Base-by-base conservation (phyloP, 2,329 filamentous ascomycete species). In the Geoglossum cookeanum region DNA sequence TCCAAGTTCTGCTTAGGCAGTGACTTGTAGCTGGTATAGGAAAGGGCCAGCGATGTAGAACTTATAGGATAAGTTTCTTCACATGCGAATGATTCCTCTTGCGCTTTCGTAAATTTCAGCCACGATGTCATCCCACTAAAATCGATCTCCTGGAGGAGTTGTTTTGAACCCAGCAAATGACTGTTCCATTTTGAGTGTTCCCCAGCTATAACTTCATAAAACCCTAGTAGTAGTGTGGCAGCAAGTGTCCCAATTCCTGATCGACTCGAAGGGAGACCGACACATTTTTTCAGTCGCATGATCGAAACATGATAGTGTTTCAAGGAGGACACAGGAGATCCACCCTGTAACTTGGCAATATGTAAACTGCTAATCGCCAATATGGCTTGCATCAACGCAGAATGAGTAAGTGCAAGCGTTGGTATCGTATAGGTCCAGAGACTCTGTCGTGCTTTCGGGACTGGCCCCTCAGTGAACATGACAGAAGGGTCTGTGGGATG, bases 181-280 rank as follows among this genome's bases (percentile, higher is more conserved):
- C 86, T 91, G 65, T 87, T 92, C 92, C 92, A 98, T 68, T 95
- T 95, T 57, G 85, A 82, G 64, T 97, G 91, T 62, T 98, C 91
- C 27, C 89, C 91, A 39, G 85, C 85, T 83, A 91, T 92, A 17
- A 96, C 87, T 68, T 97, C 92, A 65, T 94, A 97, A 67, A 89
- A 97, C 0, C 83, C 87, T 6, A 98, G 76, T 6, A 97, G 73
- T 39, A 96, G 74, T 0, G 87, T 89, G 1, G 90, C 89, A 6
- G 90, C 91, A n/a, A 97, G 73, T 0, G 89, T 96, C 1, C 87
- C 81, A 7, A 87, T 79, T 58, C 88, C 81, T 7, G 83, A 81
- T 56, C 89, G 80, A 63, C 82, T 81, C 51, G 75, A 76, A 0
- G 81, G 74, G 30, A 85, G 78, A 52, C 80, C 79, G 32, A 97